Evolutionary conservation across 176 grass and related monocot species (phyloP), one percentile per base, ranked within the genome.

Genomic region (Cenchrus purpureus): DNA sequence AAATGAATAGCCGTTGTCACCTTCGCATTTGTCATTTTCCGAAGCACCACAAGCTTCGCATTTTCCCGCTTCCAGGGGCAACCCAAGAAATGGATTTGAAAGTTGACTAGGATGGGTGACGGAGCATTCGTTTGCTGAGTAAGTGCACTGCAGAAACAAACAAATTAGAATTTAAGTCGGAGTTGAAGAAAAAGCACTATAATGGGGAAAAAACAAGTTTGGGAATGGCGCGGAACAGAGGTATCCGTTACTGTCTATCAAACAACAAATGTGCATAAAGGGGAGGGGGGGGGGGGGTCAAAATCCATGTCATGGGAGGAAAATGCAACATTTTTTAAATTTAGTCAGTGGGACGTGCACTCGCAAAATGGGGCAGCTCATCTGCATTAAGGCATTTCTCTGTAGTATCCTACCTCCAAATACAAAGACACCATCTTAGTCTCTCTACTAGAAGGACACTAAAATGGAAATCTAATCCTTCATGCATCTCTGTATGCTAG

Each of bases 41-140:
- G 89, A 87, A 46, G 93, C 94, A 31, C 97, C 97, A 84, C 97
- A 98, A 14, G 97, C 87, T 77, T 98, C 97, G 31, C 97, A 98
- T 84, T 91, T 94, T 16, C 97, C 93, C 68, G 77, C 82, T 82
- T 95, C 93, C 13, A 98, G 79, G 14, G 97, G 97, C 69, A 98
- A 85, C 68, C 97, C 97, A 64, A 98, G 89, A 75, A 94, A 98
- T 62, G 97, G 93, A 62, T 98, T 98, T 59, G 57, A 58, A 59
- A 98, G 88, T 82, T 98, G 97, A 74, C 93, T 94, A 28, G 93
- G 93, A 79, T 98, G 93, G 50, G 91, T 92, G 15, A 98, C 86
- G 5, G 97, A 78, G 4, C 91, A 95, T 2, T 94, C 93, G 25
- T 86, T 98, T n/a, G 92, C 59, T 0, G 93, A 91, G 48, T 92